These are phyloP conservation scores for Starmerella sp. DNA, from an alignment of 805 yeast genomes.

Conservation along the genomic window DNA sequence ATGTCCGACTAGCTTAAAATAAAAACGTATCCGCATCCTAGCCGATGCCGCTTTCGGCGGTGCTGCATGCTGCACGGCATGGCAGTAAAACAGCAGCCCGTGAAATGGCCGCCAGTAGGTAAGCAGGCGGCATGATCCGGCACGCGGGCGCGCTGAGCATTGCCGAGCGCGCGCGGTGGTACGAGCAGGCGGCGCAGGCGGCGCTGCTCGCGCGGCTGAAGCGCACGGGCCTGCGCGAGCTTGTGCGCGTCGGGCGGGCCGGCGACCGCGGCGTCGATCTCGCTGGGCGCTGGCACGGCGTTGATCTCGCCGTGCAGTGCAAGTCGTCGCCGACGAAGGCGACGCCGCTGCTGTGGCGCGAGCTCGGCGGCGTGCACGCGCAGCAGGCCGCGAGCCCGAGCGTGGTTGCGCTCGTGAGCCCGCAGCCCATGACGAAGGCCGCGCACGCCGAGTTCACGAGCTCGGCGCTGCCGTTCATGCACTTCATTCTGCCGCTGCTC, in stretches of 20 bases:
- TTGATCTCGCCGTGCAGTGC: conserved; percentile 15
- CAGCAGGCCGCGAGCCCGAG: background rate
- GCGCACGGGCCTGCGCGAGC: background rate
- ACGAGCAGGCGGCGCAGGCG: conserved; percentile 3
- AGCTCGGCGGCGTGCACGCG: conserved; percentile 10
- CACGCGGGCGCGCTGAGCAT: background rate
- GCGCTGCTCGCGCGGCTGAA: conserved; percentile 1
- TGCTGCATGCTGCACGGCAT: no score
- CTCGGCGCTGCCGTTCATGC: conserved; percentile 10
- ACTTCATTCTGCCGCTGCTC: conserved; percentile 7
- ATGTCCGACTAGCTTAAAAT: no score
- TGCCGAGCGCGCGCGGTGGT: conserved; percentile 7
- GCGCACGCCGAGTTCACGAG: conserved; percentile 11
- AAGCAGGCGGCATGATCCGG: background rate
- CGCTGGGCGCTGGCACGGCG: conserved; percentile 2
- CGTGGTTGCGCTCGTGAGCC: conserved; percentile 10
- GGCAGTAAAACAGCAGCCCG: no score
- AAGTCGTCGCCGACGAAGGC: conserved; percentile 5
- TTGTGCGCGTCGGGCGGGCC: conserved; percentile 9
- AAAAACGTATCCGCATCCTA: no score
- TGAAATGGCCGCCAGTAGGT: background rate
- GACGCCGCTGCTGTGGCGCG: conserved; percentile 13
- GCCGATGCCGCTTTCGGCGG: no score
- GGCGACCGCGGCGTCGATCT: conserved; percentile 18
- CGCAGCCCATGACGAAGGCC: conserved; percentile 13